Conservation (phyloP, 768 basidiomycete species). For the Hypholoma fasciculare region DNA sequence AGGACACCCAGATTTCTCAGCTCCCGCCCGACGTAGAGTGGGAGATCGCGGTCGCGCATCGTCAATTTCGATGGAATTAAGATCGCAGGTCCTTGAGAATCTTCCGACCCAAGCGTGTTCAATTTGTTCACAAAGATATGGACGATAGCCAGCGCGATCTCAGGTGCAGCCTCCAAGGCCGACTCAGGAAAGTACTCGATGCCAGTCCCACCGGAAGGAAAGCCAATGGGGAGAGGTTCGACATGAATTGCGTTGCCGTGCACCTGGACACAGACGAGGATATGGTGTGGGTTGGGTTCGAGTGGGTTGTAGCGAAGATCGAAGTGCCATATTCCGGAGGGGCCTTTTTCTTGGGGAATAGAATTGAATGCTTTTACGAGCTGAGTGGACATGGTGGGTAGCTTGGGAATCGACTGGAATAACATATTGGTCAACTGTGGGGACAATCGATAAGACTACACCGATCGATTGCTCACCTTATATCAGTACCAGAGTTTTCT, state of each 20-base stretch:
- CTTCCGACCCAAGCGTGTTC: conserved; percentile 15
- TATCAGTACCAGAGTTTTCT: too few relatives aligned
- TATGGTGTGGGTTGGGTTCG: conserved; percentile 26
- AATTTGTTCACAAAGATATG: conserved; percentile 24
- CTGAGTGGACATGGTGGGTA: not conserved
- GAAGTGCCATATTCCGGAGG: conserved; percentile 33
- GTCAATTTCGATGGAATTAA: conserved; percentile 25
- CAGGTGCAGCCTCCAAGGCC: conserved; percentile 25
- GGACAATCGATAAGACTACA: too few relatives aligned
- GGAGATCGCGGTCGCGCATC: conserved; percentile 24
- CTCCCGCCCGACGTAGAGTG: conserved; percentile 22
- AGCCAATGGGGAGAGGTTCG: conserved; percentile 22
- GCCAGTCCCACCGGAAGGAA: conserved; percentile 10
- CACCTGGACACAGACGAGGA: conserved; percentile 29
- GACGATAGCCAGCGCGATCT: conserved; percentile 26
- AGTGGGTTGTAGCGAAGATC: conserved; percentile 31
- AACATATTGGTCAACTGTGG: too few relatives aligned
- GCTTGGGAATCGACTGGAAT: not conserved
- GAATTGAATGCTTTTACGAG: conserved; percentile 23
- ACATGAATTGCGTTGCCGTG: conserved; percentile 23
- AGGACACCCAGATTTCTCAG: conserved; percentile 26
- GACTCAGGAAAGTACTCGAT: conserved; percentile 31
- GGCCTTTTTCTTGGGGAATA: conserved; percentile 17
- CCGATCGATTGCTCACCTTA: too few relatives aligned
- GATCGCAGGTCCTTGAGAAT: not conserved